phyloP scores from a whole-genome alignment of 805 yeast species.

The Phaffomyces thermotolerans region DNA sequence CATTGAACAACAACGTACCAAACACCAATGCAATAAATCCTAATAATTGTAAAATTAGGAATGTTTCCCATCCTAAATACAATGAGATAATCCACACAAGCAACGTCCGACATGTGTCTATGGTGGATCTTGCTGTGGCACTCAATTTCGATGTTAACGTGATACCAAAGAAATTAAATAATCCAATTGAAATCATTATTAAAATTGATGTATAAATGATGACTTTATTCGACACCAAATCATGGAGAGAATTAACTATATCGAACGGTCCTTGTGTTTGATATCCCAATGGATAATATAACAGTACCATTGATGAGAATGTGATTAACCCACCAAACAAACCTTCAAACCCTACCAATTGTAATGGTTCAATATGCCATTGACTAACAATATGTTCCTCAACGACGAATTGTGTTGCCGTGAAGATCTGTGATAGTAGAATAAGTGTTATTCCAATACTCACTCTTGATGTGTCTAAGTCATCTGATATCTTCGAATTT shows the following conservation, averaged over 20 bases:
- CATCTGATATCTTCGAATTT: constrained; percentile 21
- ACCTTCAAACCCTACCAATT: constrained; percentile 71
- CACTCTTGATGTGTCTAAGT: constrained; percentile 23
- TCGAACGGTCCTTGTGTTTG: constrained; percentile 43
- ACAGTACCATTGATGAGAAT: constrained; percentile 35
- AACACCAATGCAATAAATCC: constrained; percentile 60
- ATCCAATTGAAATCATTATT: constrained; percentile 66
- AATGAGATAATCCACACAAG: constrained; percentile 71
- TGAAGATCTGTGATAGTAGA: constrained; percentile 54
- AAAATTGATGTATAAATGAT: constrained; percentile 49
- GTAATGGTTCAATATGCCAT: constrained; percentile 50
- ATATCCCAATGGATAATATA: constrained; percentile 35
- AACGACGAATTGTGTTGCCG: constrained; percentile 70
- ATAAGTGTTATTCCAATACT: constrained; percentile 52
- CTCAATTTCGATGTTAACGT: constrained; percentile 56
- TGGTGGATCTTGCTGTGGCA: constrained; percentile 74
- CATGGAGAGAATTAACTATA: constrained; percentile 39
- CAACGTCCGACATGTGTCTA: constrained; percentile 70
- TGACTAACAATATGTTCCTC: constrained; percentile 61
- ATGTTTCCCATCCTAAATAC: constrained; percentile 67
- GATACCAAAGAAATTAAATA: constrained; percentile 69
- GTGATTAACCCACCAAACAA: constrained; percentile 50
- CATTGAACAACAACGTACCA: constrained; percentile 72
- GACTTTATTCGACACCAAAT: constrained; percentile 36
- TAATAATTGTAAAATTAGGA: constrained; percentile 49